Evolutionary conservation across 805 yeast genomes (phyloP).

Genomic region (Saitoella complicata): DNA sequence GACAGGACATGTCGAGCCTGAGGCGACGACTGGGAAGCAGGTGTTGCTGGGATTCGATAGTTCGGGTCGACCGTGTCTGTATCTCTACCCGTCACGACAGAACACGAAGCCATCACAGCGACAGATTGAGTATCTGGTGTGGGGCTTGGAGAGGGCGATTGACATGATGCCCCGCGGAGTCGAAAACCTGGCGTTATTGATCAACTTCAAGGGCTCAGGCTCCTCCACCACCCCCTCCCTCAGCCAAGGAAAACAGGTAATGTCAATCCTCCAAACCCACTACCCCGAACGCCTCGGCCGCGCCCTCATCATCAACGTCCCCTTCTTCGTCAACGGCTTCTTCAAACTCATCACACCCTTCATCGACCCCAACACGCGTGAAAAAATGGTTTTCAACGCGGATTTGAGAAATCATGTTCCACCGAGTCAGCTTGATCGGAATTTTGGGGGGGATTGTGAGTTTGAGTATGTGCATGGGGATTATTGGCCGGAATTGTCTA

Average conservation of each 20-base stretch:
- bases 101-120: slow-evolving; percentile 79
- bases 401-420: slow-evolving; percentile 79
- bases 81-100: slow-evolving; percentile 87
- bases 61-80: slow-evolving; percentile 79
- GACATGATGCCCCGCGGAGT: slow-evolving; percentile 95
- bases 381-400: slow-evolving; percentile 79
- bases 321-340: slow-evolving; percentile 87
- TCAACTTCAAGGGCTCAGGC: slow-evolving; percentile 76
- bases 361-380: slow-evolving; percentile 88
- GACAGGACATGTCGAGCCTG: slow-evolving; percentile 18
- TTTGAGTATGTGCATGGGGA: slow-evolving; percentile 65
- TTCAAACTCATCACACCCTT: slow-evolving; percentile 84
- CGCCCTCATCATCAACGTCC: slow-evolving; percentile 82
- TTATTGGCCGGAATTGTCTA: slow-evolving; percentile 61
- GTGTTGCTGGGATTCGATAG: slow-evolving; percentile 82
- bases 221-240: slow-evolving; percentile 74
- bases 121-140: slow-evolving; percentile 93
- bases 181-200: slow-evolving; percentile 77
- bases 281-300: slow-evolving; percentile 94
- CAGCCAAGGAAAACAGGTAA: slow-evolving; percentile 75
- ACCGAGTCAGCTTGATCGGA: slow-evolving; percentile 58
- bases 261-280: slow-evolving; percentile 87
- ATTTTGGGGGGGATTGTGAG: slow-evolving; percentile 72
- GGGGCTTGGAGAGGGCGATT: slow-evolving; percentile 78
- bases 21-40: slow-evolving; percentile 80